A percentile compares a stretch with the other conserved stretches of the same genome.
Evolutionary conservation across 228 moss, liverwort and hornwort genomes (phyloP).

Genomic region (Sphagnum fallax): DNA sequence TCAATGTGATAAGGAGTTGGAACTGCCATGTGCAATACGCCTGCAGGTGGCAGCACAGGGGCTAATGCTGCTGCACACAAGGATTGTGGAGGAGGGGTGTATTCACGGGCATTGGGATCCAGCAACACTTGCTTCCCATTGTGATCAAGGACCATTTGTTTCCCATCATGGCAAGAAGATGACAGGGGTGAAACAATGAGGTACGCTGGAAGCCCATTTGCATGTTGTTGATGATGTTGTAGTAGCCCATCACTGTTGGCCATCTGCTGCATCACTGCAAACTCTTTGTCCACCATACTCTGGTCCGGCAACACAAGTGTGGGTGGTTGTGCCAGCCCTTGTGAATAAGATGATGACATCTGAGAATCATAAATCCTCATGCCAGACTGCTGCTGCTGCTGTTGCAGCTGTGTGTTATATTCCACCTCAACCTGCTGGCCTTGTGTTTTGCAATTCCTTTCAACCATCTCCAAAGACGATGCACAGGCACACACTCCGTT

Average conservation of each 20-base stretch:
- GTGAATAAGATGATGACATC: conserved; percentile 5
- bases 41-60: conserved; percentile 29
- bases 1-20: conserved; percentile 63
- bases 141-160: conserved; percentile 9
- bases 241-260: conserved; percentile 25
- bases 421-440: neutral
- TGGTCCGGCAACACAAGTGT: conserved; percentile 70
- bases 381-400: too few species aligned
- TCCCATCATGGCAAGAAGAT: too few species aligned
- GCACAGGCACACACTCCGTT: too few species aligned
- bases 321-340: conserved; percentile 36
- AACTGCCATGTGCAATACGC: conserved; percentile 36
- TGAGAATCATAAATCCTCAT: conserved; percentile 1
- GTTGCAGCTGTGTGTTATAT: conserved; percentile 7
- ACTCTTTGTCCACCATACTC: conserved; percentile 40
- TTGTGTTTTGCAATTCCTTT: too few species aligned
- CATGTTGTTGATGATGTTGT: conserved; percentile 9
- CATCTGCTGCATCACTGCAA: conserved; percentile 25
- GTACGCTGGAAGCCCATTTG: conserved; percentile 50
- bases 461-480: too few species aligned
- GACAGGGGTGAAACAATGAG: conserved; percentile 53
- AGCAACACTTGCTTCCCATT: conserved; percentile 58
- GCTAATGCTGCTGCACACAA: conserved; percentile 44
- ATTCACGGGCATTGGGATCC: conserved; percentile 87
- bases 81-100: conserved; percentile 64